Evolutionary conservation across 345 rosid genomes (phyloP).

Genomic region (Boechera stricta): DNA sequence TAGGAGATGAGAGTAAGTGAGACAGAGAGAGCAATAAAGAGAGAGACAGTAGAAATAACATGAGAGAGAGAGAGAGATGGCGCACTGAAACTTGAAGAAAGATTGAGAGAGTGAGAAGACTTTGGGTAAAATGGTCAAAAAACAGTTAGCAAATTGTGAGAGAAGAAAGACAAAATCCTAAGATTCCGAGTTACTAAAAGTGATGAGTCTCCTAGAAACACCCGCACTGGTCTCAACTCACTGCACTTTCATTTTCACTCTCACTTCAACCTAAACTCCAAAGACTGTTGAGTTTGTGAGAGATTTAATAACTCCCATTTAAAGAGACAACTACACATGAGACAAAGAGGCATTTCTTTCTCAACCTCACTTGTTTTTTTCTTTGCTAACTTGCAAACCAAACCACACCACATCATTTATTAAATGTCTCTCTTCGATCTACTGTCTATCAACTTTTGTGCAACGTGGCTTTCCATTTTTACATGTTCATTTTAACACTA

Average conservation of each 20-base stretch:
- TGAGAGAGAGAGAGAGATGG: conserved; percentile 29
- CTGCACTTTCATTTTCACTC: conserved; percentile 66
- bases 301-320: conserved; percentile 40
- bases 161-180: conserved; percentile 66
- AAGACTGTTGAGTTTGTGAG: conserved; percentile 35
- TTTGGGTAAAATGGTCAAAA: conserved; percentile 36
- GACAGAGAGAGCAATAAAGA: conserved; percentile 20
- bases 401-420: conserved; percentile 43
- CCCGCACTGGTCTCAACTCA: conserved; percentile 57
- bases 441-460: conserved; percentile 25
- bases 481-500: conserved; percentile 11
- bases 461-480: conserved; percentile 33
- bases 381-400: conserved; percentile 44
- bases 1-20: conserved; percentile 34
- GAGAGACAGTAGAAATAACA: conserved; percentile 38
- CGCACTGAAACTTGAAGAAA: conserved; percentile 58
- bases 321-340: conserved; percentile 79
- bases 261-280: conserved; percentile 29
- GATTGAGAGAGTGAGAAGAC: conserved; percentile 18
- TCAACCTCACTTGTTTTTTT: conserved; percentile 45
- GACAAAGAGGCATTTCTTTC: conserved; percentile 55
- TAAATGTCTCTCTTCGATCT: conserved; percentile 25
- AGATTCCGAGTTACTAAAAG: conserved; percentile 84
- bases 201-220: conserved; percentile 70
- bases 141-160: conserved; percentile 37